phyloP scores from a whole-genome alignment of 129 eudicot species.

The Dittrichia graveolens region DNA sequence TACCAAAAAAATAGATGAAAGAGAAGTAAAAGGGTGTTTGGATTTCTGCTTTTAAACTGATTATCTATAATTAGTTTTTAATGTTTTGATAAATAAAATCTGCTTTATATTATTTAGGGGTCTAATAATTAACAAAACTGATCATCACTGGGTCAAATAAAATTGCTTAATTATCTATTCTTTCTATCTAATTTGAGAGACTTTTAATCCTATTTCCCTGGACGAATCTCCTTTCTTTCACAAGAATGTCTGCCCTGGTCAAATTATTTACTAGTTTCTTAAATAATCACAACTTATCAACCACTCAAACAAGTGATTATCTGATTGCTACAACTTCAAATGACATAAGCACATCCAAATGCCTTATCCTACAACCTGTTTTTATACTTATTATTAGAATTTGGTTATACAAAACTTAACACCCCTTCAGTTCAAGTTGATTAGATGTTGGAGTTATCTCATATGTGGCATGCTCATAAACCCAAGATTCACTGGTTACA shows the following conservation, averaged over 20 bases:
- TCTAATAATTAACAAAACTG: not conserved
- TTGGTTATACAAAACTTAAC: not conserved
- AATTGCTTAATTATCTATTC: not conserved
- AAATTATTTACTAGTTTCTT: not conserved
- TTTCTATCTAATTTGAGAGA: not conserved
- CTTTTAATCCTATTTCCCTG: not conserved
- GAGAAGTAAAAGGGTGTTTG: constrained; percentile 6
- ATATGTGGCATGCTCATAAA: not conserved
- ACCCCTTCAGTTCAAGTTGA: not conserved
- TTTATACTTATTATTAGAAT: not conserved
- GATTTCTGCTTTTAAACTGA: not conserved
- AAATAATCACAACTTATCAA: not conserved
- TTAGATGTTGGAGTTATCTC: constrained; percentile 14
- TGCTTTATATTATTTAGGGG: not conserved
- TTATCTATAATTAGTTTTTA: not conserved
- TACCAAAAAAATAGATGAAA: constrained; percentile 8
- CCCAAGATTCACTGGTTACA: constrained; percentile 5
- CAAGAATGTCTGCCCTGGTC: not conserved
- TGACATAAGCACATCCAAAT: no score
- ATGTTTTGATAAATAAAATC: not conserved
- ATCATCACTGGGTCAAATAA: not conserved
- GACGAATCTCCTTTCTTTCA: not conserved
- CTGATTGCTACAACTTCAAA: not conserved
- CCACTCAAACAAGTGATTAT: not conserved
- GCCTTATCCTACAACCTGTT: not conserved